Base-by-base conservation (phyloP, 768 basidiomycete species). In the Boletus eberwhitei region DNA sequence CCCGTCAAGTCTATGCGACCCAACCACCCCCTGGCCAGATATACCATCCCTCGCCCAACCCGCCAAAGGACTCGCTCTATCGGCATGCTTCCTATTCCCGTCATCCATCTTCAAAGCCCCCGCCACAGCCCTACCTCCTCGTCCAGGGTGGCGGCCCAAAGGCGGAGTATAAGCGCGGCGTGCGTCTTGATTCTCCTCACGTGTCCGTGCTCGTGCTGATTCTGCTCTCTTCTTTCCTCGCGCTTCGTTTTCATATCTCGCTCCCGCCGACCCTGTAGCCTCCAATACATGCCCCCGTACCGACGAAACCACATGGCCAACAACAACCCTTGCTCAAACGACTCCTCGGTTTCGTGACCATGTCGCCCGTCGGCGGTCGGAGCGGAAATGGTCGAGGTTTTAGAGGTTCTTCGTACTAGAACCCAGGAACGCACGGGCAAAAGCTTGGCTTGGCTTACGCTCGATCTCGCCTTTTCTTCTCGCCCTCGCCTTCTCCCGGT, bases 241-340 rank as follows among this genome's bases (percentile, higher is more conserved):
- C 35, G 22, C 11, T 17, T 53, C 34, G 36, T 53, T 52, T 59
- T 59, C 31, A 31, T 48, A 17, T 46, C 8, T 22, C 26, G 7
- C 37, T 44, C 11, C 1, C 4, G 19, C 21, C 14, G 13, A 21
- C 43, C 16, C 34, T 52, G n/a, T 40, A 70, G 67, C 59, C 58
- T 17, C 43, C 26, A 24, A 66, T 66, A 64, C 69, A 72, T n/a
- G 52, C 68, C 0, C 66, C 70, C 7, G 39, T 68, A 24, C 70
- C 68, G 4, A 59, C 59, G 5, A 72, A 58, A 45, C 70, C 70
- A 22, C 62, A 70, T 16, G 51, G 36, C 5, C 55, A 64, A 21
- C 66, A 60, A 29, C 69, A 64, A 24, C 69, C 68, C n/a, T 34
- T 72, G 14, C 51, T 72, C 36, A 72, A 61, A 46, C 69, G 70